These are phyloP conservation scores for Elongisporangium senticosum DNA, from an alignment of 352 stramenopile genomes.

Conservation along the genomic window DNA sequence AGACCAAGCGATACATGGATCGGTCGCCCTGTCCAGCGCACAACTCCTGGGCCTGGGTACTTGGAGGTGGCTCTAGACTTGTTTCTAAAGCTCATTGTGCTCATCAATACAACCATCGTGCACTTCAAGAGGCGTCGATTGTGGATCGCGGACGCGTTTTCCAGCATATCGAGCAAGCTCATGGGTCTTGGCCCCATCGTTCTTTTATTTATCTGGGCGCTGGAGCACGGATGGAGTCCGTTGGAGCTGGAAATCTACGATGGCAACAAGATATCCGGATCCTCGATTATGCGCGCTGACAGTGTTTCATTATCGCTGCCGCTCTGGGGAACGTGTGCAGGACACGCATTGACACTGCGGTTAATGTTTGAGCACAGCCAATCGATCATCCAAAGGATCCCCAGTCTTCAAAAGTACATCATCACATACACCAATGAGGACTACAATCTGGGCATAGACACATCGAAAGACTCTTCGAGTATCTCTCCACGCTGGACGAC, in stretches of 20 bases:
- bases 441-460: neutral
- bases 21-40: neutral
- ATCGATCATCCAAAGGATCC: neutral
- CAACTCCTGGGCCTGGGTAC: neutral
- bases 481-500: neutral
- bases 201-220: neutral
- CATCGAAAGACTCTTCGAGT: neutral
- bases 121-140: neutral
- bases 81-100: neutral
- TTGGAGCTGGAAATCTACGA: neutral
- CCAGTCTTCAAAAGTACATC: neutral
- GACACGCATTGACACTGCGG: neutral
- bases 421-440: neutral
- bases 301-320: neutral
- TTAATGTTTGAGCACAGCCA: no score
- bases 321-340: neutral
- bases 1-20: no score
- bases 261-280: neutral
- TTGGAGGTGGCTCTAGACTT: neutral
- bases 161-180: neutral
- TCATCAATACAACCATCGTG: neutral
- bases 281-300: neutral
- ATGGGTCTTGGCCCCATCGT: neutral
- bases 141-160: neutral
- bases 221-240: neutral